Evolutionary conservation across 805 yeast species (phyloP), one percentile per base, ranked within the genome.

Genomic region (Yamadazyma paraphyllophila): DNA sequence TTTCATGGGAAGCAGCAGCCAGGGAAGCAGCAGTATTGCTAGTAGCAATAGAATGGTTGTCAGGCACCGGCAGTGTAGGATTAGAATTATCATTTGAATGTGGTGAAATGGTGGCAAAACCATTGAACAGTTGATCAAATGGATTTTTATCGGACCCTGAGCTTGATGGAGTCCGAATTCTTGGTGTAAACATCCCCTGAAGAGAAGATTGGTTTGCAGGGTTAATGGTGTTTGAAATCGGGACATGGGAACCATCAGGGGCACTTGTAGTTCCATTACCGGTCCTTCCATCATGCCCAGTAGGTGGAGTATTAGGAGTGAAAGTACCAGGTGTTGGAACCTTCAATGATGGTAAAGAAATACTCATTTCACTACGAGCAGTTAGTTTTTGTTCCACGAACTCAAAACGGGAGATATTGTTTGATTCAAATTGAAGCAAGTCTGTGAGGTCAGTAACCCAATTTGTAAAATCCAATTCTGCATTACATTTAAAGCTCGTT

Each of bases 361-460:
- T 15, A n/a, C 17, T 30, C 24, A 33, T 31, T 26, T 41, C 42
- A 36, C 43, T 48, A 43, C 53, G 36, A 52, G 54, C 42, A 52
- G 59, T 59, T 49, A 74, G 65, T 50, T 73, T 75, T 17, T 67
- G 67, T 56, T 67, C 76, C 30, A 67, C 76, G 57, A 63, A 72
- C 41, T 64, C 66, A 49, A 80, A 77, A 61, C 89, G 74, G 29
- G 75, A 76, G 30, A 67, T 58, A 36, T 79, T 77, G 31, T 63
- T 57, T 44, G 64, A 61, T 16, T 71, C 69, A 51, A 73, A 78
- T 39, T 71, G 66, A 27, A 77, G 69, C 51, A 83, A 63, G 49
- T 80, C 82, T 26, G 67, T 63, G 37, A 83, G 61, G 57, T 82
- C 85, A 25, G 69, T 73, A 30, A 68, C 62, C 88, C 88, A 83